Conservation (phyloP, 2,329 filamentous ascomycete species). For the Colletotrichum tamarilloi region DNA sequence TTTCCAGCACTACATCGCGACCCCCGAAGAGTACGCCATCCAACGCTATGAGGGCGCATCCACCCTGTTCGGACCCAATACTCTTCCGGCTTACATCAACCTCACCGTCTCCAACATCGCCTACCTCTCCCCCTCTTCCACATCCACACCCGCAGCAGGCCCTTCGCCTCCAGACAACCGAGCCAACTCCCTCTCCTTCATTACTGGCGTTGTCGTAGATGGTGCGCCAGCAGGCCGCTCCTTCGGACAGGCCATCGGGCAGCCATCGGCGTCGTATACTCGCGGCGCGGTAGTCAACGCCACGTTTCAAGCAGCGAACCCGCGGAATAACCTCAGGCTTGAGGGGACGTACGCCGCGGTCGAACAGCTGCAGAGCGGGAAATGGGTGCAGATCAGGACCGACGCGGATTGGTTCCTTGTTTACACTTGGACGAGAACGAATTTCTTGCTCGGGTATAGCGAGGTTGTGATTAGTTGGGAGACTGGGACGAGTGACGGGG, state of each 20-base stretch:
- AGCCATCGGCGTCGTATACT: slow-evolving; percentile 64
- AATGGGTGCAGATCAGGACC: slow-evolving; percentile 75
- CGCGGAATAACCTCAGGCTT: slow-evolving; percentile 85
- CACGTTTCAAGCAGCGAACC: slow-evolving; percentile 87
- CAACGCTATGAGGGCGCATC: slow-evolving; percentile 97
- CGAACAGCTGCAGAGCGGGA: slow-evolving; percentile 64
- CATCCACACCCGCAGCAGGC: slow-evolving; percentile 60
- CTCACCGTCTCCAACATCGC: slow-evolving; percentile 79
- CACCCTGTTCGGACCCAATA: slow-evolving; percentile 86
- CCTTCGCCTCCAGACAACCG: slow-evolving; percentile 82
- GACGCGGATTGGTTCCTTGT: slow-evolving; percentile 88
- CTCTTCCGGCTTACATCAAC: slow-evolving; percentile 89
- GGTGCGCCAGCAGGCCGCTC: slow-evolving; percentile 70
- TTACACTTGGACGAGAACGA: slow-evolving; percentile 82
- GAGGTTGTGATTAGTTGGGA: slow-evolving; percentile 86
- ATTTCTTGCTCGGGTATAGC: slow-evolving; percentile 76
- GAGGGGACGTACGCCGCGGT: slow-evolving; percentile 83
- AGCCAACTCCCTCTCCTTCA: slow-evolving; percentile 81
- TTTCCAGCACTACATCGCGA: slow-evolving; percentile 76
- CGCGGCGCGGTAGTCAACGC: slow-evolving; percentile 72
- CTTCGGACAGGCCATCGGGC: slow-evolving; percentile 75
- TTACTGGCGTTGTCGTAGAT: slow-evolving; percentile 82
- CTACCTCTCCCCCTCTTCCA: slow-evolving; percentile 67
- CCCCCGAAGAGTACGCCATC: slow-evolving; percentile 82
- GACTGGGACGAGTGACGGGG: slow-evolving; percentile 56